Evolutionary conservation across 2,329 filamentous ascomycete genomes (phyloP).

Genomic region (Waltergamsia citrina): DNA sequence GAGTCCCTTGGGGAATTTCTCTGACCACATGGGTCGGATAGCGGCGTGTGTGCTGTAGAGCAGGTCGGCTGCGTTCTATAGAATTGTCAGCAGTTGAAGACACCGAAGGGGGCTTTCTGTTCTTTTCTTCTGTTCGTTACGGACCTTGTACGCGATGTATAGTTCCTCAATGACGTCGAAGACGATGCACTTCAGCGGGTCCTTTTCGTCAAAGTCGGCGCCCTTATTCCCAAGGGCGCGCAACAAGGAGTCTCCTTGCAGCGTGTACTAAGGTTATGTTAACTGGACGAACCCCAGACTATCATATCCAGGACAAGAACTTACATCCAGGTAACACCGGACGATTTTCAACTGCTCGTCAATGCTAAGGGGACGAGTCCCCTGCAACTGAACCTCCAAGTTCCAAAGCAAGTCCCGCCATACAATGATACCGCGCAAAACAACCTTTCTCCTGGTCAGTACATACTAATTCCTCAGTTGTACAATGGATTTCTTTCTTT

Average conservation of each 20-base stretch:
- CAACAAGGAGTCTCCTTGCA: conserved; percentile 3
- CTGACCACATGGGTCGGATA: conserved; percentile 1
- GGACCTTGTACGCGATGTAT: conserved; percentile 3
- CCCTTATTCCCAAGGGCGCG: conserved; percentile 1
- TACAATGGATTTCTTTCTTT: no score
- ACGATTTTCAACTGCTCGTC: conserved; percentile 3
- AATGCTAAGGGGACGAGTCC: neutral
- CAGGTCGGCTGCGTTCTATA: conserved; percentile 3
- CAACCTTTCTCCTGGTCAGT: no score
- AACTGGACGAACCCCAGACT: no score
- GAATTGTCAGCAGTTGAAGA: neutral
- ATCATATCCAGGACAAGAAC: neutral
- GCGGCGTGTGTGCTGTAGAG: conserved; percentile 2
- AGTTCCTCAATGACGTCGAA: conserved; percentile 5
- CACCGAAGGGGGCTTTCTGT: no score
- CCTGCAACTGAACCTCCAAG: conserved; percentile 2
- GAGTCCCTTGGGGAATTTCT: conserved; percentile 2
- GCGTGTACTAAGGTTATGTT: conserved; percentile 3
- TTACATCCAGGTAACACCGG: conserved; percentile 6
- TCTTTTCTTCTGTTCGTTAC: neutral
- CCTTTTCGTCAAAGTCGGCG: conserved; percentile 2
- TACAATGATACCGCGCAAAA: conserved; percentile 3
- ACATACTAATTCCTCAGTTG: no score
- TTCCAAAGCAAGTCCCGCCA: conserved; percentile 3
- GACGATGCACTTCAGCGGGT: conserved; percentile 2